Evolutionary conservation across 2,329 filamentous ascomycete genomes (phyloP).

Genomic region (Didymella pinodella): DNA sequence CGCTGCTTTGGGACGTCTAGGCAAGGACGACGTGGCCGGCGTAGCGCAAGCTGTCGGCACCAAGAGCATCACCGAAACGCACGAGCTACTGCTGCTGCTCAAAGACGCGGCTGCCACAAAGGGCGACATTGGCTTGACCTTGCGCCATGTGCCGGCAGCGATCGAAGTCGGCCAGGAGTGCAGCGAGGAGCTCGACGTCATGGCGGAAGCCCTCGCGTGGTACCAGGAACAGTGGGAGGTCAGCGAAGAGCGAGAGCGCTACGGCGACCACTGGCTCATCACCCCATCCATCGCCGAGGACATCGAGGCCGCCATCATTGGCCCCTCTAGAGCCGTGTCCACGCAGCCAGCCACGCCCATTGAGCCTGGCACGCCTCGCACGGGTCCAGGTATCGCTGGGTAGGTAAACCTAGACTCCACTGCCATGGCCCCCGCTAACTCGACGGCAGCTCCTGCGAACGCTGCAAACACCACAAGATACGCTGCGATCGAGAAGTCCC

Average conservation of each 20-base stretch:
- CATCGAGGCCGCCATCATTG: constrained; percentile 43
- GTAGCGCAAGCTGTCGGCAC: constrained; percentile 71
- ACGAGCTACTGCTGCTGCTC: constrained; percentile 72
- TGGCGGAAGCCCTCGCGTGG: constrained; percentile 70
- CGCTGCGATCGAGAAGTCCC: constrained; percentile 24
- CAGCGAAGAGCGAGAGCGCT: constrained; percentile 64
- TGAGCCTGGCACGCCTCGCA: constrained; percentile 19
- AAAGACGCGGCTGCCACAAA: constrained; percentile 57
- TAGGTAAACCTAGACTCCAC: neutral
- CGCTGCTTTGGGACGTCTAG: constrained; percentile 68
- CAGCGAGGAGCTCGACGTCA: constrained; percentile 69
- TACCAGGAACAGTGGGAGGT: constrained; percentile 71
- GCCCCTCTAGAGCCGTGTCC: constrained; percentile 28
- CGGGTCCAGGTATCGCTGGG: constrained; percentile 21
- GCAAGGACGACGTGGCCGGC: constrained; percentile 66
- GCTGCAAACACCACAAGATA: constrained; percentile 23
- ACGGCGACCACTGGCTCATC: constrained; percentile 73
- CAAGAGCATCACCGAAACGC: constrained; percentile 79
- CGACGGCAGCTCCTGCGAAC: constrained; percentile 13
- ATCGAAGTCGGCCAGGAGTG: constrained; percentile 74
- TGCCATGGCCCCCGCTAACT: neutral
- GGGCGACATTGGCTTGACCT: constrained; percentile 49
- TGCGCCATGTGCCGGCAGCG: constrained; percentile 72
- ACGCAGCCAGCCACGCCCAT: constrained; percentile 15
- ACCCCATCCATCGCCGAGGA: constrained; percentile 49